Evolutionary conservation across 768 basidiomycete genomes (phyloP), one percentile per base, ranked within the genome.

Genomic region (Stropharia rugosoannulata): DNA sequence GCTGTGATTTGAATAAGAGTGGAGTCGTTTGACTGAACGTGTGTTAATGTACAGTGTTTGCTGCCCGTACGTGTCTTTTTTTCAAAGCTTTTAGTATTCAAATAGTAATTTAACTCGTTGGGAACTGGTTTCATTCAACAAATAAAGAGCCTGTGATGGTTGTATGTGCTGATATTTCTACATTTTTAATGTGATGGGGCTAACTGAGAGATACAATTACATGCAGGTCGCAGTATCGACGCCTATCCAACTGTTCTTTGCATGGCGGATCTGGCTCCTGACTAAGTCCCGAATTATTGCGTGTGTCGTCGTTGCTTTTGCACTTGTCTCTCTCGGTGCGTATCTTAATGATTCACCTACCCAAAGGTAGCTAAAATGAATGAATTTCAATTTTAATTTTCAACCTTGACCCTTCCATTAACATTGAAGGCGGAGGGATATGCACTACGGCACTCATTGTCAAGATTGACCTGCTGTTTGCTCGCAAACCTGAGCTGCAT

Each of bases 231-330:
- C 72, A 1, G 68, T 79, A 5, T 80, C 77, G 3, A 79, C 76
- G 5, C 77, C 77, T 0, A 78, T 80, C 16, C 78, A 80, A 62
- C 58, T 80, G 10, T 79, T 78, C 65, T 71, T 79, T 46, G 76
- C 77, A 0, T 76, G 75, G 72, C 66, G 76, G 43, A 76, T 79
- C 39, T 66, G 62, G 50, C 60, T 75, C 11, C 67, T 80, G 35
- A 78, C 75, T 25, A 75, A 74, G 55, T 69, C 68, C 2, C 68
- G 60, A 15, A 70, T 70, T 62, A 56, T 78, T 10, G 68, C 75
- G 0, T 52, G 57, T 0, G 38, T 71, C 25, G 69, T 79, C 32
- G 59, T 64, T 15, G 41, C 66, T 12, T 65, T 79, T n/a, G 68
- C 75, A 3, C 4, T 78, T 2, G 62, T 68, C n/a, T 74, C 77